Evolutionary conservation across 495 filamentous ascomycete genomes (phyloP), one percentile per base, ranked within the genome.

Genomic region (Penicillium turbatum): DNA sequence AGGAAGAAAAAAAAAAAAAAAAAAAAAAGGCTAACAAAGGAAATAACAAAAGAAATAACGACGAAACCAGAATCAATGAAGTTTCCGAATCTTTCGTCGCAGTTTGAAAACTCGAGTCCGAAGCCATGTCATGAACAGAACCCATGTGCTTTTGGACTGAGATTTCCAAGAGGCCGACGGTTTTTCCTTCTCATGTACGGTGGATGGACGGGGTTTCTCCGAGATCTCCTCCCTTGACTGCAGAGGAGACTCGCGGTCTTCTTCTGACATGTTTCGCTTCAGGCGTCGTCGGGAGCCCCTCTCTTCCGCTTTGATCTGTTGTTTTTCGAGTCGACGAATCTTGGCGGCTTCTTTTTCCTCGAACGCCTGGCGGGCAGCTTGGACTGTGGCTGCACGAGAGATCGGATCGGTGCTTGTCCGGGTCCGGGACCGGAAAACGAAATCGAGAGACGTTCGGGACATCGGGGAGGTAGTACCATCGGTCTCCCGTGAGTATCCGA

Each of bases 271-370:
- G 43, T 52, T 56, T 44, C 71, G 70, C 51, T 70, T 72, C 37
- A 62, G 56, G 24, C 55, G 66, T 15, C 71, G 64, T 6, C 70
- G 72, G 35, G 64, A 69, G 30, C 78, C 69, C 35, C 61, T 66
- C 57, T 74, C 66, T 64, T 77, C 67, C 13, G 74, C 66, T 69
- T 79, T 81, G 46, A 72, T 69, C 42, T 78, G 80, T 47, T 80
- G 78, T 53, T 79, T 71, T 50, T 82, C 77, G 39, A 79, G 67
- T 48, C 81, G 80, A 26, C 71, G 74, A 19, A 72, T 75, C 55
- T 85, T 84, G 8, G 78, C 79, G n/a, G 71, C 79, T 60, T 84
- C 79, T 54, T 79, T 79, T 51, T 84, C 78, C 48, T 77, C 68
- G 56, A 83, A 84, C 3, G 80, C 80, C 53, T 76, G 75, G 11